Percentiles rank a stretch among this genome's conserved stretches.
Conservation (phyloP, 805 yeast genomes). For the Saccharomycopsis synnaedendra region DNA sequence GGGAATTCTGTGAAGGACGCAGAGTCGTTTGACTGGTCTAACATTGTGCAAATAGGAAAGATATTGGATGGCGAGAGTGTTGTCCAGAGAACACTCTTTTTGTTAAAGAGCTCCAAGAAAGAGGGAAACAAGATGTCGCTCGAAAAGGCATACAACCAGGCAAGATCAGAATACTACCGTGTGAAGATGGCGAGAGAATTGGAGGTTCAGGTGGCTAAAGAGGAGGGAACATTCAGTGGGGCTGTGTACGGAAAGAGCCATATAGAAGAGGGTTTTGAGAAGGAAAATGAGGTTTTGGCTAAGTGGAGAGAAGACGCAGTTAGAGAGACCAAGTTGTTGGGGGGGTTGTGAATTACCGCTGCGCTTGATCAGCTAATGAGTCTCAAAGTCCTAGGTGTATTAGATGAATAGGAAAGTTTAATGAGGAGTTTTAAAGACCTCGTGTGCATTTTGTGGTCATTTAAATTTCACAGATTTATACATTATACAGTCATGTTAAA, state of each 20-base stretch:
- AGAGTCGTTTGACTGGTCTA: conserved; percentile 58
- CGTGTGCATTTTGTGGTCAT: too few species aligned
- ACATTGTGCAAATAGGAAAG: conserved; percentile 58
- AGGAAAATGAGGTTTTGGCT: conserved; percentile 61
- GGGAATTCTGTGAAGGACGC: conserved; percentile 46
- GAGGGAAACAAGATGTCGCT: conserved; percentile 19
- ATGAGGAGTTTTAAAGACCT: too few species aligned
- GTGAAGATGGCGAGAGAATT: conserved; percentile 77
- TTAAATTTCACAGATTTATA: too few species aligned
- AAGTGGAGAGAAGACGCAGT: conserved; percentile 66
- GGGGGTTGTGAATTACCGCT: conserved; percentile 31
- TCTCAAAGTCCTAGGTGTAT: too few species aligned
- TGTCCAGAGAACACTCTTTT: conserved; percentile 58
- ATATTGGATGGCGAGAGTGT: conserved; percentile 86
- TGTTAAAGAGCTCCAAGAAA: conserved; percentile 28
- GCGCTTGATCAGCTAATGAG: not conserved
- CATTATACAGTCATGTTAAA: too few species aligned
- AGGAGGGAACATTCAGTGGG: conserved; percentile 82
- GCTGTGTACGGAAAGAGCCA: conserved; percentile 54
- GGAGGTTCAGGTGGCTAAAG: conserved; percentile 57
- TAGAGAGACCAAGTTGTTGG: conserved; percentile 40
- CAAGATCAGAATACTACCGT: conserved; percentile 81
- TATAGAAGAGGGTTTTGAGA: conserved; percentile 54
- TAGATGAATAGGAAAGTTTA: too few species aligned
- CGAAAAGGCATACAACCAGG: conserved; percentile 68